Percentiles rank a stretch among this genome's conserved stretches.
Evolutionary conservation across 2,329 filamentous ascomycete genomes (phyloP).

Genomic region (Pestalotiopsis sp.): DNA sequence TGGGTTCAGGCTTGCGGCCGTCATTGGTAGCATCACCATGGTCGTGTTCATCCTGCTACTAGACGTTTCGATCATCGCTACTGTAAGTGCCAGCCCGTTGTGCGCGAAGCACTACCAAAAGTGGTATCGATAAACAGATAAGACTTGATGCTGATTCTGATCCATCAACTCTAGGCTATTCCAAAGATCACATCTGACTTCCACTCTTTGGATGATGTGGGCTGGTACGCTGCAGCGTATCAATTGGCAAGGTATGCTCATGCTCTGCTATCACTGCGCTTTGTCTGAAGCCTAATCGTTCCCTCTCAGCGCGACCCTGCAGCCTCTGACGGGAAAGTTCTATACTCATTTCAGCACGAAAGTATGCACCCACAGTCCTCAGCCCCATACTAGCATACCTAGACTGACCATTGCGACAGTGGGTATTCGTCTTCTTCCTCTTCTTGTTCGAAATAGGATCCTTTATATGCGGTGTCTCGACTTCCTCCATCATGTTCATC

Average conservation of each 20-base stretch:
- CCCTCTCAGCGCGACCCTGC: conserved; percentile 8
- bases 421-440: conserved; percentile 39
- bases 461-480: conserved; percentile 48
- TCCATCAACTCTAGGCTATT: conserved; percentile 10
- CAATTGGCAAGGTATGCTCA: conserved; percentile 13
- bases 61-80: conserved; percentile 54
- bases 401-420: conserved; percentile 20
- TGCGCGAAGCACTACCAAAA: too few relatives aligned
- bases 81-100: conserved; percentile 31
- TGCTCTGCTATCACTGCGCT: neutral
- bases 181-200: conserved; percentile 17
- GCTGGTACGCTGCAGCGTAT: conserved; percentile 17
- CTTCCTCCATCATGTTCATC: conserved; percentile 49
- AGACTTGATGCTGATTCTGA: neutral
- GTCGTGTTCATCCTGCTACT: conserved; percentile 49
- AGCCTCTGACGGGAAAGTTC: conserved; percentile 33
- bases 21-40: conserved; percentile 37
- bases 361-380: conserved; percentile 17
- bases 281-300: neutral
- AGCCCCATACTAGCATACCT: neutral
- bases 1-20: conserved; percentile 24
- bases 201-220: conserved; percentile 15
- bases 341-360: conserved; percentile 41
- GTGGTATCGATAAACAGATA: neutral
- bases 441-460: conserved; percentile 54